Conservation (phyloP, 1,139 yeast genomes). For the Candida albicans region DNA sequence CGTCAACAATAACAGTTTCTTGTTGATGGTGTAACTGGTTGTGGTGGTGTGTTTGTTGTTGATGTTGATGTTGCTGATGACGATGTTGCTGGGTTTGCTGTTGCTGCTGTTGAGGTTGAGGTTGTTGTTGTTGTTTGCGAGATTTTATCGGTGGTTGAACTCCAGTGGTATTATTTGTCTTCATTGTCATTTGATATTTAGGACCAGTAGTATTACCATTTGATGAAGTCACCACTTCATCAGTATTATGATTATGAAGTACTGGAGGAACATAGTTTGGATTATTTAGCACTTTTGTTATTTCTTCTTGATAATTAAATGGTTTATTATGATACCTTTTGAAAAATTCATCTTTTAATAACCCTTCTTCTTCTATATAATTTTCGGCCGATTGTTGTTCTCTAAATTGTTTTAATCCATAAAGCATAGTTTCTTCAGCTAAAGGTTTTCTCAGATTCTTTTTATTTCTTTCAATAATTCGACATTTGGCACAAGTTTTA, state of each 20-base stretch:
- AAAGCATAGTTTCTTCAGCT: slow-evolving; percentile 51
- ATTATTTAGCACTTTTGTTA: slow-evolving; percentile 15
- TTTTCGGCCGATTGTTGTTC: slow-evolving; percentile 42
- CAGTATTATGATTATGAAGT: slow-evolving; percentile 7
- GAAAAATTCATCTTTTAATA: slow-evolving; percentile 29
- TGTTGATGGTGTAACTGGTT: neutral
- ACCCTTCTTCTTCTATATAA: slow-evolving; percentile 42
- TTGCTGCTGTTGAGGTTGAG: slow-evolving; percentile 6
- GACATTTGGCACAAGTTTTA: slow-evolving; percentile 60
- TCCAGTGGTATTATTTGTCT: slow-evolving; percentile 2
- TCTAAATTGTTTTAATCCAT: slow-evolving; percentile 49
- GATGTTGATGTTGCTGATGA: slow-evolving; percentile 4
- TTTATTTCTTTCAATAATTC: slow-evolving; percentile 54
- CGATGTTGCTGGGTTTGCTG: slow-evolving; percentile 6
- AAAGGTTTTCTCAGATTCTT: slow-evolving; percentile 47
- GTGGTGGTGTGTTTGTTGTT: neutral
- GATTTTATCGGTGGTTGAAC: neutral
- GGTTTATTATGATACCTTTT: slow-evolving; percentile 19
- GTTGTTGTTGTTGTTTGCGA: neutral
- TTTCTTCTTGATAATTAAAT: slow-evolving; percentile 18
- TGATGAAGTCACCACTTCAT: slow-evolving; percentile 8
- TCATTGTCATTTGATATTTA: slow-evolving; percentile 12
- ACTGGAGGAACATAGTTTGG: slow-evolving; percentile 19
- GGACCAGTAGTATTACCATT: slow-evolving; percentile 10
- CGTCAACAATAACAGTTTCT: slow-evolving; percentile 7